These are phyloP conservation scores for Chlorella sorokiniana DNA, from an alignment of 139 green algal genomes.

Conservation along the genomic window DNA sequence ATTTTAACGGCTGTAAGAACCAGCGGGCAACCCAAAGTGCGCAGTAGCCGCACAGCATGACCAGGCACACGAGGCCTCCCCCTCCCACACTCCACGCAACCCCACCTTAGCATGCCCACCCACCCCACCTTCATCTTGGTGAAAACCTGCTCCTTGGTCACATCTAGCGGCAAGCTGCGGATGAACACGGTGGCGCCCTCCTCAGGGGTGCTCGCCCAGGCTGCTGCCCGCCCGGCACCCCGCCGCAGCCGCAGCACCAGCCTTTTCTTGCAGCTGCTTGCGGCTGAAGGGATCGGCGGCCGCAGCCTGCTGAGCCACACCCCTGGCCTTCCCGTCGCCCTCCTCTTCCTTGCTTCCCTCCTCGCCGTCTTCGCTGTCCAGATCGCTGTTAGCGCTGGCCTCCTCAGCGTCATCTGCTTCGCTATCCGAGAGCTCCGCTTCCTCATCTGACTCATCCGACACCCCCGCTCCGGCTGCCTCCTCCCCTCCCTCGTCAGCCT, in stretches of 20 bases:
- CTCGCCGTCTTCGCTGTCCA: neutral
- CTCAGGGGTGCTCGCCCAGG: neutral
- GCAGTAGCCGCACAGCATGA: neutral
- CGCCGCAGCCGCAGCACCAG: neutral
- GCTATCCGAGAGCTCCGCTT: too few species aligned
- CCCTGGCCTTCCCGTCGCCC: neutral
- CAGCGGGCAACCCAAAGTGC: neutral
- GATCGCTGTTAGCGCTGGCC: too few species aligned
- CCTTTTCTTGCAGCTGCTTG: conserved; percentile 16
- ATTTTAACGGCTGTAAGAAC: neutral
- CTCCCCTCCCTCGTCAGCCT: conserved; percentile 23
- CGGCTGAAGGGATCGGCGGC: conserved; percentile 32
- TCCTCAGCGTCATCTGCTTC: conserved; percentile 21
- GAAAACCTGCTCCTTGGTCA: conserved; percentile 55
- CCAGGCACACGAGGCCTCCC: neutral
- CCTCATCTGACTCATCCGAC: conserved; percentile 15
- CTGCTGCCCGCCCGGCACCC: neutral
- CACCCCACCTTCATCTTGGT: conserved; percentile 46
- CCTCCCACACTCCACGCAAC: neutral
- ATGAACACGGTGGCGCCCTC: conserved; percentile 79
- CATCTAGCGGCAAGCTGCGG: conserved; percentile 69
- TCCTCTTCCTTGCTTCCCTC: conserved; percentile 8
- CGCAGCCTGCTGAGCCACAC: neutral
- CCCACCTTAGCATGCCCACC: neutral
- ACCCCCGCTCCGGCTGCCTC: conserved; percentile 4